Evolutionary conservation across 306 rosid species (phyloP).

Genomic region (Clitoria ternatea): DNA sequence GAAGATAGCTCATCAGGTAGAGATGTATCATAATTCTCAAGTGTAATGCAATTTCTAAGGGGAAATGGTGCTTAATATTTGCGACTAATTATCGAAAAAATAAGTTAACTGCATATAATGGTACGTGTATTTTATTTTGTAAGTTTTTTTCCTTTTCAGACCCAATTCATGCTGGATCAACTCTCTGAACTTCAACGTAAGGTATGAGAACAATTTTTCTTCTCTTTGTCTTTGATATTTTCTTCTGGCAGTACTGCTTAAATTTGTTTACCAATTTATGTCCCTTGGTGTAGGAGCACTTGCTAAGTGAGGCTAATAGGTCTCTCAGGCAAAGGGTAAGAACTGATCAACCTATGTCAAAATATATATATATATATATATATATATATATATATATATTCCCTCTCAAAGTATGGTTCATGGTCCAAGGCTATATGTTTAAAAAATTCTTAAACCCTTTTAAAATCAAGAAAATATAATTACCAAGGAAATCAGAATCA

Average conservation of each 20-base stretch:
- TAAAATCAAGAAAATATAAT: background rate
- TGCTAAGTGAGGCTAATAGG: slow-evolving; percentile 75
- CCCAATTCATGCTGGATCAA: slow-evolving; percentile 87
- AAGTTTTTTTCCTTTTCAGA: slow-evolving; percentile 41
- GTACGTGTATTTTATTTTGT: background rate
- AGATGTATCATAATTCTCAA: background rate
- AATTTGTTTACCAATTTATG: background rate
- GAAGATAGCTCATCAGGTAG: background rate
- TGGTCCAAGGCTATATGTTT: background rate
- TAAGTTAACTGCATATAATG: background rate
- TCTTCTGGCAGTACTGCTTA: background rate
- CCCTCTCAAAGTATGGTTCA: background rate
- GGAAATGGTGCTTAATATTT: background rate
- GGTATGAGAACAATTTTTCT: slow-evolving; percentile 39
- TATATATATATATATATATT: background rate
- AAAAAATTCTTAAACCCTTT: background rate
- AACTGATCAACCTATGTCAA: background rate
- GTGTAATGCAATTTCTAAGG: background rate
- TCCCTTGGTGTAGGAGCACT: slow-evolving; percentile 58
- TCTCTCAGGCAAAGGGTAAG: slow-evolving; percentile 85
- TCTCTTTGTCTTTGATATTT: background rate
- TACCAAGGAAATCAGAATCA: background rate
- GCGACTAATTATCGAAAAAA: background rate
- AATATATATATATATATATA: background rate
- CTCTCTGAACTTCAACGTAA: slow-evolving; percentile 82